A percentile compares a stretch with the other conserved stretches of the same genome.
Evolutionary conservation across 1,284 basidiomycete genomes (phyloP).

Genomic region (Laetiporus sulphureus): DNA sequence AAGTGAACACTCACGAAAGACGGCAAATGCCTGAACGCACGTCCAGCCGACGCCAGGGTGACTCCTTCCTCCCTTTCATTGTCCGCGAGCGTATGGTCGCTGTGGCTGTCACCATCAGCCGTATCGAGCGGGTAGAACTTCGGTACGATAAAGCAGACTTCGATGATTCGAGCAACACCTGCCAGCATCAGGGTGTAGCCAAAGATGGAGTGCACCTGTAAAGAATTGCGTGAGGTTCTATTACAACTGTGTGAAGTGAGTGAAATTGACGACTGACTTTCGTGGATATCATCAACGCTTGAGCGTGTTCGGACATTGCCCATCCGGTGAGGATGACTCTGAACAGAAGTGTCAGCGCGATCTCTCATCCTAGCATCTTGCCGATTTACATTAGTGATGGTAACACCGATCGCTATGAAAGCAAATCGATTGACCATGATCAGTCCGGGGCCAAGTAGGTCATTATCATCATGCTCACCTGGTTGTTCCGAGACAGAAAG

Average conservation of each 20-base stretch:
- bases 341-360: too few species aligned
- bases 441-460: slow-evolving; percentile 1
- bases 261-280: slow-evolving; percentile 39
- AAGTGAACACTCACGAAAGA: slow-evolving; percentile 63
- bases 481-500: slow-evolving; percentile 78
- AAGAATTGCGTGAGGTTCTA: background rate
- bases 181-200: slow-evolving; percentile 85
- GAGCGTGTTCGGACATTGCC: slow-evolving; percentile 91
- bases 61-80: slow-evolving; percentile 12
- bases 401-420: slow-evolving; percentile 63
- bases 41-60: slow-evolving; percentile 32
- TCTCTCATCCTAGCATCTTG: too few species aligned
- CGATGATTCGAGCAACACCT: slow-evolving; percentile 76
- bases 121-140: slow-evolving; percentile 22
- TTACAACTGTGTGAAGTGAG: background rate
- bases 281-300: slow-evolving; percentile 79
- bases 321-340: slow-evolving; percentile 89
- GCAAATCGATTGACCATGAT: background rate
- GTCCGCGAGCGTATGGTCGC: slow-evolving; percentile 61
- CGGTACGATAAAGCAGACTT: slow-evolving; percentile 75
- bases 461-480: slow-evolving; percentile 30
- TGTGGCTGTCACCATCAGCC: slow-evolving; percentile 41
- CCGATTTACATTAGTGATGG: slow-evolving; percentile 72
- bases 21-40: slow-evolving; percentile 77
- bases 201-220: slow-evolving; percentile 79